phyloP scores from a whole-genome alignment of 192 early-diverging fungal species.

The Entophlyctis luteolus region DNA sequence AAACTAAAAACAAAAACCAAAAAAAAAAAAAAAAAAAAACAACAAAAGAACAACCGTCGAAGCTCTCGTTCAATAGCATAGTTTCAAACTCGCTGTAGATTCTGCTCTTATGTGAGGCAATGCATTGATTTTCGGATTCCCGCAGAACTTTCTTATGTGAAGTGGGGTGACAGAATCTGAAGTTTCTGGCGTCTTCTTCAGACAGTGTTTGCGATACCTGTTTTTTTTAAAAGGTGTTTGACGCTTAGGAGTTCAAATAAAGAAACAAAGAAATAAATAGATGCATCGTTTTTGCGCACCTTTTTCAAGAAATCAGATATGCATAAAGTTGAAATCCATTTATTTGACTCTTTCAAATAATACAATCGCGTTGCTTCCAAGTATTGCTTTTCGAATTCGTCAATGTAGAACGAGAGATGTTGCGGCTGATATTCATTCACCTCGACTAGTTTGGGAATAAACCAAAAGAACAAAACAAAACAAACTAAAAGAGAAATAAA shows the following conservation, averaged over 20 bases:
- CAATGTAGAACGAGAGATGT: slow-evolving; percentile 67
- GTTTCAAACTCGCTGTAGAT: slow-evolving; percentile 66
- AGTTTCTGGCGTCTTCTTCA: slow-evolving; percentile 61
- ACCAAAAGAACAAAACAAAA: background rate
- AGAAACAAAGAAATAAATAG: background rate
- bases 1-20: background rate
- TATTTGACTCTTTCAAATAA: slow-evolving; percentile 65
- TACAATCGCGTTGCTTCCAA: slow-evolving; percentile 62
- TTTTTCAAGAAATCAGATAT: slow-evolving; percentile 73
- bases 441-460: slow-evolving; percentile 42
- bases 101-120: slow-evolving; percentile 57
- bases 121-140: slow-evolving; percentile 73
- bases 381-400: slow-evolving; percentile 74
- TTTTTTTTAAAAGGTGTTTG: background rate
- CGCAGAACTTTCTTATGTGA: slow-evolving; percentile 66
- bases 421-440: slow-evolving; percentile 62
- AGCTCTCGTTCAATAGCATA: slow-evolving; percentile 63
- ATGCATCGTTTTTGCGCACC: slow-evolving; percentile 24
- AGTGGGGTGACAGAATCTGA: slow-evolving; percentile 60
- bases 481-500: background rate
- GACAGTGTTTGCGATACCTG: slow-evolving; percentile 50
- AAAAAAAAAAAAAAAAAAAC: background rate
- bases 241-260: background rate
- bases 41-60: slow-evolving; percentile 44
- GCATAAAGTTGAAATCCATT: slow-evolving; percentile 46